These are phyloP conservation scores for Spencermartinsiella europaea DNA, from an alignment of 805 yeast species.

Conservation along the genomic window DNA sequence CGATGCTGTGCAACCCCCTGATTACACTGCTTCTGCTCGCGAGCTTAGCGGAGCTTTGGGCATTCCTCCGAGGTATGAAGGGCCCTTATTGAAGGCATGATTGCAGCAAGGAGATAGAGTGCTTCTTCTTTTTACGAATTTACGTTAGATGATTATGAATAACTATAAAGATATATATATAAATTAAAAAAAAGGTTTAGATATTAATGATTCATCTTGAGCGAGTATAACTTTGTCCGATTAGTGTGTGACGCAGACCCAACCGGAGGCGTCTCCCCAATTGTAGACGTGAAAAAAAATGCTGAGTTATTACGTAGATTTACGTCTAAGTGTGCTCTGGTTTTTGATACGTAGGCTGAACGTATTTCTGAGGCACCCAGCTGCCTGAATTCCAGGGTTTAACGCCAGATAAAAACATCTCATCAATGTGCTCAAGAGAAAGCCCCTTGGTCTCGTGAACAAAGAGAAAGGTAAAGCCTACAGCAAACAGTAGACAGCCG, in stretches of 20 bases:
- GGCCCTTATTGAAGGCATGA: not conserved
- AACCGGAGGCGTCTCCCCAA: no score
- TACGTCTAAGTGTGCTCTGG: not conserved
- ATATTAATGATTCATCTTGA: no score
- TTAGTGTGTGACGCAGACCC: no score
- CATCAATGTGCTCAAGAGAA: constrained; percentile 77
- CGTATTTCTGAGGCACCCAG: constrained; percentile 11
- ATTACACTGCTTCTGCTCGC: not conserved
- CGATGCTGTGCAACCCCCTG: not conserved
- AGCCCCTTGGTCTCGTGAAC: constrained; percentile 79
- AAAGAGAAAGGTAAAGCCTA: constrained; percentile 66
- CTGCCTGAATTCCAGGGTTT: constrained; percentile 35
- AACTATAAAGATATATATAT: no score
- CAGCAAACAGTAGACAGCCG: constrained; percentile 53
- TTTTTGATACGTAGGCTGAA: not conserved
- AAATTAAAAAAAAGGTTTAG: no score
- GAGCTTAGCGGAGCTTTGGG: not conserved
- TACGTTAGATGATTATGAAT: no score
- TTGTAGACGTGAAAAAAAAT: no score
- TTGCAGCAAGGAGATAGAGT: no score
- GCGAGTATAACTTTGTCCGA: no score
- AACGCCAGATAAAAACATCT: constrained; percentile 44
- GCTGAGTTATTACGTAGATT: no score
- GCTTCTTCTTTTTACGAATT: no score
- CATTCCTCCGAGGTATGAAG: not conserved